Evolutionary conservation across 371 early-diverging fungal species (phyloP).

Genomic region (Cokeromyces recurvatus): DNA sequence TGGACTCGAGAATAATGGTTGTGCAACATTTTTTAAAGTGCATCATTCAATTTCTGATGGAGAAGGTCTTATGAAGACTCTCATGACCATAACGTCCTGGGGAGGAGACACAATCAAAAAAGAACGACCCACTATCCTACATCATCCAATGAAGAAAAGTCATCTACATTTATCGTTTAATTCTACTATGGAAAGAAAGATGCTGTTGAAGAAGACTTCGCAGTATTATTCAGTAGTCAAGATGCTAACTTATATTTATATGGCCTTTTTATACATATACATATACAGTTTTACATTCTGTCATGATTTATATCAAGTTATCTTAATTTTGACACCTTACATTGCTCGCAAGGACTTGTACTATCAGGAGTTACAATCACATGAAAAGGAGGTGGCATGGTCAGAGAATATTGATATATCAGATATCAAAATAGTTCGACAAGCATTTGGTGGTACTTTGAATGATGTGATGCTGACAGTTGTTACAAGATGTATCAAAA

Average conservation of each 20-base stretch:
- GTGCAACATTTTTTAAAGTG: constrained; percentile 36
- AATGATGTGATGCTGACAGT: constrained; percentile 37
- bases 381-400: constrained; percentile 32
- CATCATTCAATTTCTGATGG: constrained; percentile 35
- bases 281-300: neutral
- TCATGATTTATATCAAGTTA: constrained; percentile 14
- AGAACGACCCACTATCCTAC: constrained; percentile 1
- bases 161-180: too few species aligned
- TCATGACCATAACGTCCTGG: constrained; percentile 21
- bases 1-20: constrained; percentile 20
- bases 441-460: constrained; percentile 26
- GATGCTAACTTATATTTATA: neutral
- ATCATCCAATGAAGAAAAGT: constrained; percentile 8
- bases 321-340: constrained; percentile 6
- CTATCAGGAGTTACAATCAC: constrained; percentile 23
- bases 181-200: neutral
- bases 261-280: neutral
- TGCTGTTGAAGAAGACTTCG: neutral
- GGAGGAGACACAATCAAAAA: constrained; percentile 6
- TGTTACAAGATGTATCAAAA: constrained; percentile 20
- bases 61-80: constrained; percentile 19
- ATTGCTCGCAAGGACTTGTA: constrained; percentile 22
- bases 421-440: constrained; percentile 22
- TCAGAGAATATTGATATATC: constrained; percentile 22
- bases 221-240: neutral